Conservation (phyloP, 1,284 basidiomycete species). For the Moniliella sp. region DNA sequence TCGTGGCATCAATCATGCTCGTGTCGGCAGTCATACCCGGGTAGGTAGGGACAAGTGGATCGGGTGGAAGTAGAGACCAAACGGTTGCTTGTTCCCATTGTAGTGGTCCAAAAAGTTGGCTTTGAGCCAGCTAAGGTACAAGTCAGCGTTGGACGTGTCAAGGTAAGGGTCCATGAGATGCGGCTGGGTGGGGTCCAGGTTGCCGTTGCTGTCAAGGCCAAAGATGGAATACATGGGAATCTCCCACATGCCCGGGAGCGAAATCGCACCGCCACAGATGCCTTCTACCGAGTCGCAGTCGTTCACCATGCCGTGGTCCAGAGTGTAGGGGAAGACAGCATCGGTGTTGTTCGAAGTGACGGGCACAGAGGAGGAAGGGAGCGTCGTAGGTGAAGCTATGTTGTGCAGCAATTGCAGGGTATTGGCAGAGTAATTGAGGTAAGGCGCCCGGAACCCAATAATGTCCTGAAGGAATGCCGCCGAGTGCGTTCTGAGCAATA, state of each 20-base stretch:
- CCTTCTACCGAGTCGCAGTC: constrained; percentile 45
- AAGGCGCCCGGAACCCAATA: constrained; percentile 59
- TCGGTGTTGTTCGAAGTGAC: constrained; percentile 50
- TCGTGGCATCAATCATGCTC: constrained; percentile 36
- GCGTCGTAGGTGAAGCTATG: constrained; percentile 49
- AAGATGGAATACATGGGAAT: constrained; percentile 19
- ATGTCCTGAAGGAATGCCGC: constrained; percentile 66
- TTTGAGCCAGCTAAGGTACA: constrained; percentile 51
- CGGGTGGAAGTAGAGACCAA: constrained; percentile 60
- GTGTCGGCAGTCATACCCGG: constrained; percentile 10
- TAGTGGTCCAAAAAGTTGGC: constrained; percentile 46
- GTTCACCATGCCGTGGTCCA: constrained; percentile 50
- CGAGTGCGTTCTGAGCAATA: constrained; percentile 54
- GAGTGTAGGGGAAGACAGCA: constrained; percentile 40
- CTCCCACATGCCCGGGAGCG: constrained; percentile 44
- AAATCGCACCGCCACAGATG: constrained; percentile 50
- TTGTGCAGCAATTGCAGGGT: constrained; percentile 44
- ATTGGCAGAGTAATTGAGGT: constrained; percentile 46
- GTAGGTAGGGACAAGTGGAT: constrained; percentile 49
- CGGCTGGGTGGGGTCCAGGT: constrained; percentile 10
- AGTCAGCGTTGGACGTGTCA: constrained; percentile 27
- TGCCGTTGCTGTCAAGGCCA: constrained; percentile 11
- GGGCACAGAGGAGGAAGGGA: constrained; percentile 45
- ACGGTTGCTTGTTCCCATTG: constrained; percentile 52
- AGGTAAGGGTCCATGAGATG: constrained; percentile 65